Base-by-base conservation (phyloP, 2,329 filamentous ascomycete genomes). In the Ceratocystis destructans region DNA sequence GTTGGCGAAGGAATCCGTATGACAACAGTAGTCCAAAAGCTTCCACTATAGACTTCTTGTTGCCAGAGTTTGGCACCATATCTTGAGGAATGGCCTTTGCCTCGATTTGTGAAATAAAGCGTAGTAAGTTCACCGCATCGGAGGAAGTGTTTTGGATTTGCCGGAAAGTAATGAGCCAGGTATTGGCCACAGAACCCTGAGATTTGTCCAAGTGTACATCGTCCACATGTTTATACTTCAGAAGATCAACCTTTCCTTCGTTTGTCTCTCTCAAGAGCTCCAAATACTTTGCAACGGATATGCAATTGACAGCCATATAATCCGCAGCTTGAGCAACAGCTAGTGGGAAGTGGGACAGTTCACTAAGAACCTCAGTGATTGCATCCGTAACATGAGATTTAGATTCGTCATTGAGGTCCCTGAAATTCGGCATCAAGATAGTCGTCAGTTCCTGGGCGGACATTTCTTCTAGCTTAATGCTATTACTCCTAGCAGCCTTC, bases 321-420 rank as follows among this genome's bases (percentile, higher is more conserved):
- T 66, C 66, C 1, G 68, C 64, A 6, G 69, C 70, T 46, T 70
- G 69, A 1, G 25, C 46, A 25, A 70, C 70, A 2, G 69, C 69
- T 44, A 70, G 53, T 0, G 70, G 70, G 15, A 69, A 66, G 50
- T 66, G 53, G 15, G 48, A 53, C 2, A 70, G 62, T 1, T 65
- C 22, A 0, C 22, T 4, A 1, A 22, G 22, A 22, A 22, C 22
- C 22, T 22, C 20, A 44, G 1, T 44, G 45, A 20, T n/a, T 41
- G 20, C 8, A 61, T 22, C 1, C 1, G 22, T 22, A 22, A 22
- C 22, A 22, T 22, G 22, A n/a, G n/a, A n/a, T n/a, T 22, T 22
- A 1, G 50, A 20, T 17, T 17, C 17, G 2, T 25, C 15, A 50
- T n/a, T 7, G 15, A 50, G 46, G 15, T 50, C 46, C n/a, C 8